Conservation (phyloP, 257 asterid species). For the Nicotiana paniculata region DNA sequence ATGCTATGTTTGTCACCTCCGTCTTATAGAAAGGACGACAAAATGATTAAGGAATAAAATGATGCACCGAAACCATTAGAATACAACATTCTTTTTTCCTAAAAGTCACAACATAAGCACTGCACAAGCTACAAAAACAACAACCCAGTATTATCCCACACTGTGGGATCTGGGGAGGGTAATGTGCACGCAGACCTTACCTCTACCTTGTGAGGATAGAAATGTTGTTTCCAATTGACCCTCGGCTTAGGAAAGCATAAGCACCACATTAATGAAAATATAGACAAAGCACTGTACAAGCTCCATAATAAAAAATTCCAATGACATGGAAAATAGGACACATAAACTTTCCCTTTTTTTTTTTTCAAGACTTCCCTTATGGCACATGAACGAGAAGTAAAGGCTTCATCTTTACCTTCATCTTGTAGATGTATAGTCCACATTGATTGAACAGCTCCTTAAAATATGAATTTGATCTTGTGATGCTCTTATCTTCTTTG, state of each 20-base stretch:
- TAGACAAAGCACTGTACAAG: not conserved
- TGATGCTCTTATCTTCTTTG: slow-evolving; percentile 80
- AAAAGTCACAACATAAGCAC: not conserved
- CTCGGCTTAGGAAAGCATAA: too few relatives aligned
- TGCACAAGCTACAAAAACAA: too few relatives aligned
- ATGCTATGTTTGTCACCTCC: not conserved
- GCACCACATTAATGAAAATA: too few relatives aligned
- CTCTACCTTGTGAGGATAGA: too few relatives aligned
- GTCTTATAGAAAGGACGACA: not conserved
- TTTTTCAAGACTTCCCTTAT: not conserved
- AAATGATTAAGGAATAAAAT: not conserved
- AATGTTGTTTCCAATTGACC: too few relatives aligned
- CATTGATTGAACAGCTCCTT: slow-evolving; percentile 73
- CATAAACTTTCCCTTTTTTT: not conserved
- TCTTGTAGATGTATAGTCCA: slow-evolving; percentile 66
- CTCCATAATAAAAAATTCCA: not conserved
- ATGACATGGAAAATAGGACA: not conserved
- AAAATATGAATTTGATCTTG: slow-evolving; percentile 84
- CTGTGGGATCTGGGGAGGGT: too few relatives aligned
- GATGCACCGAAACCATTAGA: not conserved
- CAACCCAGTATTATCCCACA: too few relatives aligned
- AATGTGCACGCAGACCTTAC: too few relatives aligned
- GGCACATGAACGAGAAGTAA: not conserved
- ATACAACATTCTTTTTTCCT: not conserved
- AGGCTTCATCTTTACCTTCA: slow-evolving; percentile 45